phyloP scores from a whole-genome alignment of 2,329 filamentous ascomycete genomes.

The Alternaria sp. region DNA sequence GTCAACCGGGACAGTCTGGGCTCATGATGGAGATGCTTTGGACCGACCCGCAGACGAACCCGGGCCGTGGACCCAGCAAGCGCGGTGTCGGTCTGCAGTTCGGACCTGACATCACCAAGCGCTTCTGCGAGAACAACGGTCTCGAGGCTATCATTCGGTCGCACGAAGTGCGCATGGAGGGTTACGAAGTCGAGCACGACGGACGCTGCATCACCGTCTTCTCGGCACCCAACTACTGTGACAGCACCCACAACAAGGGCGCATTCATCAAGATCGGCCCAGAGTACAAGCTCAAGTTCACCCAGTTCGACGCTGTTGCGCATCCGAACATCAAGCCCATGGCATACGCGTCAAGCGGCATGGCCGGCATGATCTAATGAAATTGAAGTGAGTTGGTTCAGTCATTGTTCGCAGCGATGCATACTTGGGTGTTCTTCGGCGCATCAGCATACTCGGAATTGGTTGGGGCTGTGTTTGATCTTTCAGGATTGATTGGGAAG shows the following conservation, averaged over 20 bases:
- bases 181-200: slow-evolving; percentile 98
- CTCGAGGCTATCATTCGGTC: slow-evolving; percentile 94
- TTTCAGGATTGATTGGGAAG: slow-evolving; percentile 17
- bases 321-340: slow-evolving; percentile 96
- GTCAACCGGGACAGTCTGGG: slow-evolving; percentile 89
- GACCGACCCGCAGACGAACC: slow-evolving; percentile 90
- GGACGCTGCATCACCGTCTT: slow-evolving; percentile 98
- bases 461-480: slow-evolving; percentile 23
- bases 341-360: slow-evolving; percentile 83
- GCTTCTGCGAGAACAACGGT: slow-evolving; percentile 95
- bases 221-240: slow-evolving; percentile 96
- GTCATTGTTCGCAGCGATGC: slow-evolving; percentile 37
- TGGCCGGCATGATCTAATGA: slow-evolving; percentile 74
- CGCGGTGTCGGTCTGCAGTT: slow-evolving; percentile 96
- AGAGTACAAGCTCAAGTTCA: slow-evolving; percentile 88
- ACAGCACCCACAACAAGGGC: slow-evolving; percentile 96
- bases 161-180: slow-evolving; percentile 98
- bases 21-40: slow-evolving; percentile 99
- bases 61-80: slow-evolving; percentile 92
- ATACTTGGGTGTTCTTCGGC: slow-evolving; percentile 47
- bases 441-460: slow-evolving; percentile 36
- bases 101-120: slow-evolving; percentile 92
- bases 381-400: slow-evolving; percentile 14
- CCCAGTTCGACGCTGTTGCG: slow-evolving; percentile 94
- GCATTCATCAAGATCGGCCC: slow-evolving; percentile 97